Evolutionary conservation across 2,329 filamentous ascomycete species (phyloP).

Genomic region (Coniochaeta pulveracea): DNA sequence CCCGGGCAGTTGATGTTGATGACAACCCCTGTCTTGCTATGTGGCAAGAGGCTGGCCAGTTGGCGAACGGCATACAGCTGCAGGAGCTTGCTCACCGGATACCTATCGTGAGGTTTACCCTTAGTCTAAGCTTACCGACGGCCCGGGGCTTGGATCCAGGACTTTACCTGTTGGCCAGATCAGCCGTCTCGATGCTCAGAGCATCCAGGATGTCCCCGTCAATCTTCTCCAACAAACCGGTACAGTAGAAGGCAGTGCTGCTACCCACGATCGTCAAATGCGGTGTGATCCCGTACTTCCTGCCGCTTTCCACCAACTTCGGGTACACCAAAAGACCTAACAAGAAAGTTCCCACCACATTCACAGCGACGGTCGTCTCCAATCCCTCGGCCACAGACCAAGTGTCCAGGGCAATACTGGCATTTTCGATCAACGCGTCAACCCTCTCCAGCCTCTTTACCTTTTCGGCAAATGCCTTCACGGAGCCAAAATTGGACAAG

Average conservation of each 20-base stretch:
- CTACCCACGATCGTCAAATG: background rate
- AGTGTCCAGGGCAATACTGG: background rate
- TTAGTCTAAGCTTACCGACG: background rate
- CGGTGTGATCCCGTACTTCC: background rate
- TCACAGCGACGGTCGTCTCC: background rate
- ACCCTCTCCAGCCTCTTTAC: conserved; percentile 7
- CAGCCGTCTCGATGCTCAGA: background rate
- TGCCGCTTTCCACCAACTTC: background rate
- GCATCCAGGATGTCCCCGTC: conserved; percentile 1
- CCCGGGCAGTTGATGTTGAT: conserved; percentile 2
- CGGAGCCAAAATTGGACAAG: conserved; percentile 27
- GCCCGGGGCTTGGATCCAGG: background rate
- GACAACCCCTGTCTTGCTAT: background rate
- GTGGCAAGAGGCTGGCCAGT: background rate
- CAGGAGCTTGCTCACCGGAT: background rate
- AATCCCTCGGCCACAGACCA: background rate
- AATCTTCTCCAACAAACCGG: background rate
- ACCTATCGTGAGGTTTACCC: background rate
- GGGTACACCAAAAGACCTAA: background rate
- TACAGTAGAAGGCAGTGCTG: background rate
- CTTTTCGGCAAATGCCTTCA: conserved; percentile 27
- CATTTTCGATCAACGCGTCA: conserved; percentile 1
- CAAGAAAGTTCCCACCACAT: conserved; percentile 2
- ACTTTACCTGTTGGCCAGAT: background rate
- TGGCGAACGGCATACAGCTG: conserved; percentile 1